Evolutionary conservation across 2,329 filamentous ascomycete genomes (phyloP), one percentile per base, ranked within the genome.

Genomic region (Fusarium anthophilum): DNA sequence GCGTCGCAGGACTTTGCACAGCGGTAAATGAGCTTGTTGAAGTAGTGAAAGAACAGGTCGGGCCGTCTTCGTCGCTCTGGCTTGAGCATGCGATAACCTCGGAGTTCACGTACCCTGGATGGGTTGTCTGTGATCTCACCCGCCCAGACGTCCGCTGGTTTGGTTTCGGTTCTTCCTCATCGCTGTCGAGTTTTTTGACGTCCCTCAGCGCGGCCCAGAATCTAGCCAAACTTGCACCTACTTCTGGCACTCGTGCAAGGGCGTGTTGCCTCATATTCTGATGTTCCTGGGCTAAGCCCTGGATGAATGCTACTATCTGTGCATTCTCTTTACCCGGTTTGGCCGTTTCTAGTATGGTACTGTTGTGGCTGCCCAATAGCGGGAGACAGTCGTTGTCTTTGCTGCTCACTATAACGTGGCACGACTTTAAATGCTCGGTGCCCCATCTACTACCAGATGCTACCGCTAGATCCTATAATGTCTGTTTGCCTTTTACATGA

Each of bases 241-340:
- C 41, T 43, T 24, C 39, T 43, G 39, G 39, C 14, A 2, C 14
- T 43, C 6, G n/a, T 43, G 2, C 41, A 24, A 43, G n/a, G 41
- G 41, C 41, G 6, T 24, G 41, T 4, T 43, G 41, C 14, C 41
- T 22, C 22, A 24, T 43, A 24, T 4, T 43, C 9, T 0, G 41
- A 24, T 43, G 22, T 2, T n/a, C 0, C 5, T 1, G 9, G 41
- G n/a, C n/a, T 9, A 24, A 2, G 9, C 0, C 41, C 4, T 43
- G 6, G 6, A 43, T 43, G 14, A 43, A 43, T 17, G n/a, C 41
- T 43, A 4, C n/a, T 43, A 43, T 43, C 0, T 24, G 41, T 43
- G n/a, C 22, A 24, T 24, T 43, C 6, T 17, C n/a, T 43, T 43
- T 0, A 3, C 8, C 14, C 3, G 3, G 14, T n/a, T 43, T 43